phyloP scores from a whole-genome alignment of 2,329 filamentous ascomycete genomes.

The Gnomoniopsis sp. region DNA sequence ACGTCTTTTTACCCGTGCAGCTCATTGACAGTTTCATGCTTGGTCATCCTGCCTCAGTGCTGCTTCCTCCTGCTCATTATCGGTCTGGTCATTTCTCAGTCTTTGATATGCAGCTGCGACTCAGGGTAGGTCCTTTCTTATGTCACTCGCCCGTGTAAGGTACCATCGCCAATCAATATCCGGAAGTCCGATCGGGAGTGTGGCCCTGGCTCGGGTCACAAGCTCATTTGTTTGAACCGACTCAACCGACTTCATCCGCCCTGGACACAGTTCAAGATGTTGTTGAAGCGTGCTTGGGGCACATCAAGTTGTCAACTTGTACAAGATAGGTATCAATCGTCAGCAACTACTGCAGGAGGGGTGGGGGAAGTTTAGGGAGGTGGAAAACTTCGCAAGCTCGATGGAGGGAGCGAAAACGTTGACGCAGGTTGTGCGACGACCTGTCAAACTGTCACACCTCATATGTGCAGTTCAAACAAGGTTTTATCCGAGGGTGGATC shows the following conservation, averaged over 20 bases:
- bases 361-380: too few species aligned
- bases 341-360: too few species aligned
- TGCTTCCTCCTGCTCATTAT: not conserved
- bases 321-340: too few species aligned
- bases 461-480: too few species aligned
- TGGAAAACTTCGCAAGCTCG: too few species aligned
- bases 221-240: not conserved
- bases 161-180: conserved; percentile 4
- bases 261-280: not conserved
- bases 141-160: conserved; percentile 1
- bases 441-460: too few species aligned
- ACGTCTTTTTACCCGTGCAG: too few species aligned
- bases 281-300: not conserved
- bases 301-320: not conserved
- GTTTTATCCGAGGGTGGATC: too few species aligned
- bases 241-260: not conserved
- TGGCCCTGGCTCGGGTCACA: not conserved
- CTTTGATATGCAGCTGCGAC: not conserved
- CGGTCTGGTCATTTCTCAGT: not conserved
- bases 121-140: not conserved
- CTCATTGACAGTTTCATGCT: too few species aligned
- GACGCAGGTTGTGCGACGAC: too few species aligned
- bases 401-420: too few species aligned
- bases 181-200: not conserved
- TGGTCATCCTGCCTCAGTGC: too few species aligned